Conservation (phyloP, 2,329 filamentous ascomycete genomes). For the Neofusicoccum parvum region DNA sequence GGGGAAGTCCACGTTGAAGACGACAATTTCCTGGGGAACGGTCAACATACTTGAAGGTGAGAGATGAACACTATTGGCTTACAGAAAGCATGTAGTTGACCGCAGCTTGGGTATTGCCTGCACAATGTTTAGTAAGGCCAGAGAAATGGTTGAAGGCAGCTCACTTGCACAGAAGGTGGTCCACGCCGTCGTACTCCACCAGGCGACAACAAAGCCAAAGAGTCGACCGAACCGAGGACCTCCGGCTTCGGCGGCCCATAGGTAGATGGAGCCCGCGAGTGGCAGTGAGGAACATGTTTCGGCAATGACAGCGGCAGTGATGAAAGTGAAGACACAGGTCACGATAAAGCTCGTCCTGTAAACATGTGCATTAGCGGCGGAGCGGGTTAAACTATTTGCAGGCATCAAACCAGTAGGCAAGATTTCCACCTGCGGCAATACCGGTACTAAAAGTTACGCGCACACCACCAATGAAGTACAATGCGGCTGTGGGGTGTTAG, state of each 20-base stretch:
- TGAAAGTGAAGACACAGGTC: conserved; percentile 62
- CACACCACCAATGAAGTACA: conserved; percentile 64
- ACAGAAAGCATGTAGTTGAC: conserved; percentile 42
- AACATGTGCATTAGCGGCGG: background rate
- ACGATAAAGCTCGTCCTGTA: conserved; percentile 61
- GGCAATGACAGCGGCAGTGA: conserved; percentile 62
- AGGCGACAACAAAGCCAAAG: conserved; percentile 63
- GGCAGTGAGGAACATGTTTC: conserved; percentile 63
- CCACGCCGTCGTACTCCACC: conserved; percentile 66
- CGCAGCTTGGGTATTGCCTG: conserved; percentile 38
- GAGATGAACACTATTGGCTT: background rate
- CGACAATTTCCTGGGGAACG: conserved; percentile 50
- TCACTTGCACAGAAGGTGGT: conserved; percentile 45
- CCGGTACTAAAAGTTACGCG: conserved; percentile 65
- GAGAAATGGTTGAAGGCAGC: background rate
- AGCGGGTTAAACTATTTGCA: too few species aligned
- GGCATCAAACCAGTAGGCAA: conserved; percentile 58
- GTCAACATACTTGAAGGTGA: background rate
- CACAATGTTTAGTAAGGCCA: conserved; percentile 23
- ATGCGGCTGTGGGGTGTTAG: conserved; percentile 49
- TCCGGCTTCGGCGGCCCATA: conserved; percentile 63
- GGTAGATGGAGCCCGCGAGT: conserved; percentile 61
- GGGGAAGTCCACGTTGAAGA: conserved; percentile 59
- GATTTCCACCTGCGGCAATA: conserved; percentile 61
- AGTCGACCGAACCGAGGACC: conserved; percentile 58